These are phyloP conservation scores for Cladobotryum mycophilum DNA, from an alignment of 2,329 filamentous ascomycete species.

Conservation along the genomic window DNA sequence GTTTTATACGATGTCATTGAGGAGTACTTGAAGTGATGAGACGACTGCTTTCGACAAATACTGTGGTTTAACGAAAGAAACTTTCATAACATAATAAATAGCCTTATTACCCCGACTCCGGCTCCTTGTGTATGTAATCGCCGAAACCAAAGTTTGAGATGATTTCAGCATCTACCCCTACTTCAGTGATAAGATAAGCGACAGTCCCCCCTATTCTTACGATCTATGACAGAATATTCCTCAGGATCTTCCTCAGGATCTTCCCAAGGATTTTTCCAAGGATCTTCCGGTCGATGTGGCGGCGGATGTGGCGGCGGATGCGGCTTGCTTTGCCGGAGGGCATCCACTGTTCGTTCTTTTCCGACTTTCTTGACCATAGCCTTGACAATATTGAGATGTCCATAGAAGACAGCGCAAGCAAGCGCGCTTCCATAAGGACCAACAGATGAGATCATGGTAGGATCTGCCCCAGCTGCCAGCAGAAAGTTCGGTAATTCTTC, in stretches of 20 bases:
- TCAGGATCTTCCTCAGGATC: no score
- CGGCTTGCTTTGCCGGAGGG: not conserved
- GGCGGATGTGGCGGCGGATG: not conserved
- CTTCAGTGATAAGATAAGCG: not conserved
- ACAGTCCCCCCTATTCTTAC: not conserved
- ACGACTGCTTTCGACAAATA: no score
- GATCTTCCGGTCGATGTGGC: no score
- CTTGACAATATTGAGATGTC: not conserved
- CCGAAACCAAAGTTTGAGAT: not conserved
- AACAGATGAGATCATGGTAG: not conserved
- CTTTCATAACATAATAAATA: no score
- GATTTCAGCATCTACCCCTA: conserved; percentile 2
- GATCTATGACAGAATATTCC: no score
- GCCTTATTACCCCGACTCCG: no score
- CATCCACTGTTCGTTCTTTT: not conserved
- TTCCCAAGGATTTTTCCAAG: no score
- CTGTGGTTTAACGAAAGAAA: no score
- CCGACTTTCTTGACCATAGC: not conserved
- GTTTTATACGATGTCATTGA: no score
- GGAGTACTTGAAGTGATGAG: no score
- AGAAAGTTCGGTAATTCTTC: not conserved
- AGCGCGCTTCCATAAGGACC: conserved; percentile 1
- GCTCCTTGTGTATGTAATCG: no score
- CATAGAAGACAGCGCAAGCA: not conserved
- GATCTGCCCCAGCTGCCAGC: conserved; percentile 2